Evolutionary conservation across 306 rosid genomes (phyloP).

Genomic region (Fragaria iinumae): DNA sequence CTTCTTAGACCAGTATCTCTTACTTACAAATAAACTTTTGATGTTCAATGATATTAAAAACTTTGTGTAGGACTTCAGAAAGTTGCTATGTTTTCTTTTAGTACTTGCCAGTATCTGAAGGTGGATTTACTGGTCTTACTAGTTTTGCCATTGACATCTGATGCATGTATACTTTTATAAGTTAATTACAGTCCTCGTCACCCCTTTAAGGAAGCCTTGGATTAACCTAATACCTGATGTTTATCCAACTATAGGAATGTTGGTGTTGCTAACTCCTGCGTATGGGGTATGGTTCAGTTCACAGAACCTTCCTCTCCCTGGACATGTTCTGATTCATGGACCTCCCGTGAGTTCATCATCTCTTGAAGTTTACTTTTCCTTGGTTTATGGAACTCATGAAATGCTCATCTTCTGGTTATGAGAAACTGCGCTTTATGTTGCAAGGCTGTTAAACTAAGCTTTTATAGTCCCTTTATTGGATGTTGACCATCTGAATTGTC

Average conservation of each 20-base stretch:
- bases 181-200: background rate
- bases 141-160: background rate
- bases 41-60: background rate
- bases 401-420: background rate
- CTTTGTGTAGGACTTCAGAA: background rate
- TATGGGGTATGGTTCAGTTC: conserved; percentile 78
- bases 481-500: background rate
- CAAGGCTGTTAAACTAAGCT: background rate
- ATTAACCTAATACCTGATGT: conserved; percentile 15
- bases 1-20: conserved; percentile 7
- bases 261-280: conserved; percentile 65
- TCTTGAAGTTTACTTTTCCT: background rate
- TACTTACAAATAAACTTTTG: background rate
- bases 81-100: background rate
- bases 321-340: conserved; percentile 80
- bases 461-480: background rate
- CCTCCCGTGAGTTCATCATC: conserved; percentile 70
- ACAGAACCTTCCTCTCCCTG: conserved; percentile 73
- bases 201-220: conserved; percentile 6
- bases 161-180: background rate
- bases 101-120: background rate
- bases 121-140: background rate
- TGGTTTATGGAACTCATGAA: background rate
- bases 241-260: conserved; percentile 59
- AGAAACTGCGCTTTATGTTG: background rate